These are phyloP conservation scores for Apiotrichum siamense DNA, from an alignment of 1,284 basidiomycete species.

Conservation along the genomic window DNA sequence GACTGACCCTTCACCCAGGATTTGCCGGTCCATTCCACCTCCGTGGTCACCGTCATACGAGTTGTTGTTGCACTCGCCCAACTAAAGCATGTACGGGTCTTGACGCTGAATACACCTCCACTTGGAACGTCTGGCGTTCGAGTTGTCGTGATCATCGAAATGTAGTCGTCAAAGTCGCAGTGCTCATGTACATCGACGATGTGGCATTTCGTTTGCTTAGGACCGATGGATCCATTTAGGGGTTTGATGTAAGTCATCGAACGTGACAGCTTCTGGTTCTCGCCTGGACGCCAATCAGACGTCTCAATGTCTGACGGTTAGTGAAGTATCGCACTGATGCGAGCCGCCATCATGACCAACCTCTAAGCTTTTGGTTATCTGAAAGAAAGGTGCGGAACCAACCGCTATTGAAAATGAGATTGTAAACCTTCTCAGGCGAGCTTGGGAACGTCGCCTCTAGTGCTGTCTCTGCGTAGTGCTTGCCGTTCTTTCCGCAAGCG, in stretches of 20 bases:
- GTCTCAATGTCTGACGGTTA: slow-evolving; percentile 70
- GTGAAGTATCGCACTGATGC: slow-evolving; percentile 57
- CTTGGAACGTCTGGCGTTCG: slow-evolving; percentile 90
- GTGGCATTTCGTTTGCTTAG: slow-evolving; percentile 91
- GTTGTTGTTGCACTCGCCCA: slow-evolving; percentile 80
- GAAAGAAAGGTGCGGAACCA: slow-evolving; percentile 93
- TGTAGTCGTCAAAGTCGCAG: slow-evolving; percentile 77
- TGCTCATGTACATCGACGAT: slow-evolving; percentile 76
- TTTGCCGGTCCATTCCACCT: slow-evolving; percentile 92
- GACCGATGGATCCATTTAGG: slow-evolving; percentile 77
- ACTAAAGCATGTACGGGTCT: slow-evolving; percentile 88
- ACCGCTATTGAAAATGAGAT: slow-evolving; percentile 89
- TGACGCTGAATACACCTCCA: slow-evolving; percentile 84
- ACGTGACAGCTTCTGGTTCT: slow-evolving; percentile 67
- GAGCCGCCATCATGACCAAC: slow-evolving; percentile 51
- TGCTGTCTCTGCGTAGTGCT: slow-evolving; percentile 68
- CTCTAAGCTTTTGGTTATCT: slow-evolving; percentile 78
- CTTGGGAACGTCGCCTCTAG: slow-evolving; percentile 77
- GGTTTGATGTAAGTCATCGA: slow-evolving; percentile 96
- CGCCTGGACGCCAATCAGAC: slow-evolving; percentile 75
- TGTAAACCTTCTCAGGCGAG: slow-evolving; percentile 90
- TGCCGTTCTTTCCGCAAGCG: slow-evolving; percentile 63
- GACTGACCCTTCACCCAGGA: slow-evolving; percentile 87
- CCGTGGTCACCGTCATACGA: slow-evolving; percentile 76
- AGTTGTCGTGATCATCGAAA: slow-evolving; percentile 81